phyloP scores from a whole-genome alignment of 2,329 filamentous ascomycete genomes.

The Huntiella bhutanensis region DNA sequence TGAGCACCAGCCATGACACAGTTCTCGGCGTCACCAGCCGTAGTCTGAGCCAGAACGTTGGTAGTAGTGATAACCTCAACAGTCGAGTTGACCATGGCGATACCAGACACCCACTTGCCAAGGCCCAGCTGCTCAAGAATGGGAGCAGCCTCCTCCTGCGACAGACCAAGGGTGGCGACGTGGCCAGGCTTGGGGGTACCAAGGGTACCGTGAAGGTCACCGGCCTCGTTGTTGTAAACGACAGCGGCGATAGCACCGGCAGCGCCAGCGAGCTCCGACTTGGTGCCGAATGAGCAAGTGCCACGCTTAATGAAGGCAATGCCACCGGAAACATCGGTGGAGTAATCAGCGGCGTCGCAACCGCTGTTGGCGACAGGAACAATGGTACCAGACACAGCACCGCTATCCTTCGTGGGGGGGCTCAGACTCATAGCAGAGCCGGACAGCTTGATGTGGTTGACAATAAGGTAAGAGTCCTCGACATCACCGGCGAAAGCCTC shows the following conservation, averaged over 20 bases:
- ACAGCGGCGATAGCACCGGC: slow-evolving; percentile 54
- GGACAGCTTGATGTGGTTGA: slow-evolving; percentile 30
- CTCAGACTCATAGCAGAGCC: slow-evolving; percentile 44
- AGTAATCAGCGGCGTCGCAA: slow-evolving; percentile 45
- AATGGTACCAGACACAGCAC: slow-evolving; percentile 40
- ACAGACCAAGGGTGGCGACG: slow-evolving; percentile 50
- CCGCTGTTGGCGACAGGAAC: slow-evolving; percentile 43
- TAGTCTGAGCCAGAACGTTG: slow-evolving; percentile 46
- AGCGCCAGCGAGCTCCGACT: slow-evolving; percentile 46
- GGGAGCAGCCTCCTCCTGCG: slow-evolving; percentile 36
- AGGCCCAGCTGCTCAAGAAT: slow-evolving; percentile 34
- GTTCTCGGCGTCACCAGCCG: slow-evolving; percentile 38
- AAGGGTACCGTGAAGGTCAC: slow-evolving; percentile 46
- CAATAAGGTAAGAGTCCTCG: slow-evolving; percentile 38
- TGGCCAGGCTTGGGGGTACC: slow-evolving; percentile 39
- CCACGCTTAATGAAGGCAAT: slow-evolving; percentile 57
- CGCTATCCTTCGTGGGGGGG: slow-evolving; percentile 40
- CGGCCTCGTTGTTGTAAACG: slow-evolving; percentile 54
- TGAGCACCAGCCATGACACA: slow-evolving; percentile 48
- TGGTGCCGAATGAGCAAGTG: slow-evolving; percentile 50
- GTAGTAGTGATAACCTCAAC: slow-evolving; percentile 34
- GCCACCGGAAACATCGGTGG: slow-evolving; percentile 35
- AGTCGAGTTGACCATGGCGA: slow-evolving; percentile 39
- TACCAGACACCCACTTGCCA: slow-evolving; percentile 31
- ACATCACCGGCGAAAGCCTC: slow-evolving; percentile 41